These are phyloP conservation scores for Mycena maculata DNA, from an alignment of 768 basidiomycete species.

Conservation along the genomic window DNA sequence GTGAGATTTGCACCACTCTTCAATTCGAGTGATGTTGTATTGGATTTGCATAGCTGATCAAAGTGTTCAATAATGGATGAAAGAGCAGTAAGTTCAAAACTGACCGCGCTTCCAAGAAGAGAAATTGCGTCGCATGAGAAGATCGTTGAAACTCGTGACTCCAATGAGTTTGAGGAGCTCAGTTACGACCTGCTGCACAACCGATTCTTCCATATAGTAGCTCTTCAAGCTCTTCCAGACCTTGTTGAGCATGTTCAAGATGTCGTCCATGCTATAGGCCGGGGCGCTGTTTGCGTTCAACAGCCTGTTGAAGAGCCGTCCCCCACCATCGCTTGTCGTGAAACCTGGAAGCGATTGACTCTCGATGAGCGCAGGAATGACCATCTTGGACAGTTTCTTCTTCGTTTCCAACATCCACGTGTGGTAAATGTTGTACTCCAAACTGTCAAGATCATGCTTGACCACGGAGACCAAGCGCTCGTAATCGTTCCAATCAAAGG, in stretches of 20 bases:
- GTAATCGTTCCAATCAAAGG: conserved; percentile 97
- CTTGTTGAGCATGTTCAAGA: conserved; percentile 95
- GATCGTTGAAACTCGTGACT: conserved; percentile 97
- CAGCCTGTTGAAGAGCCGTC: conserved; percentile 93
- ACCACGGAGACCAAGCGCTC: conserved; percentile 97
- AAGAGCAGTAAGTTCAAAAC: conserved; percentile 35
- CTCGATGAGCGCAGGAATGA: conserved; percentile 98
- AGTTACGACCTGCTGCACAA: conserved; percentile 94
- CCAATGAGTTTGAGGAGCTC: conserved; percentile 96
- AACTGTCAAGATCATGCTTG: conserved; percentile 96
- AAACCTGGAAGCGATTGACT: conserved; percentile 98
- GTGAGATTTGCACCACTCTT: conserved; percentile 99
- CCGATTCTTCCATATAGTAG: conserved; percentile 98
- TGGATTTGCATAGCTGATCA: conserved; percentile 98
- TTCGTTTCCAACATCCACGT: conserved; percentile 99
- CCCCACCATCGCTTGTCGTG: conserved; percentile 93
- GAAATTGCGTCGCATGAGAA: conserved; percentile 98
- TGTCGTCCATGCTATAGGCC: conserved; percentile 98
- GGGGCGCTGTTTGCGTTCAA: conserved; percentile 88
- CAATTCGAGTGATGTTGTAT: conserved; percentile 97
- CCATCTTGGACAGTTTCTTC: conserved; percentile 96
- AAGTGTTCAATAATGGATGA: not conserved
- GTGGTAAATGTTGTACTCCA: conserved; percentile 99
- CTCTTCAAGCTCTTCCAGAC: conserved; percentile 98
- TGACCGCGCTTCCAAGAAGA: conserved; percentile 99